phyloP scores from a whole-genome alignment of 2,329 filamentous ascomycete genomes.

The Sporothrix variecibatus region DNA sequence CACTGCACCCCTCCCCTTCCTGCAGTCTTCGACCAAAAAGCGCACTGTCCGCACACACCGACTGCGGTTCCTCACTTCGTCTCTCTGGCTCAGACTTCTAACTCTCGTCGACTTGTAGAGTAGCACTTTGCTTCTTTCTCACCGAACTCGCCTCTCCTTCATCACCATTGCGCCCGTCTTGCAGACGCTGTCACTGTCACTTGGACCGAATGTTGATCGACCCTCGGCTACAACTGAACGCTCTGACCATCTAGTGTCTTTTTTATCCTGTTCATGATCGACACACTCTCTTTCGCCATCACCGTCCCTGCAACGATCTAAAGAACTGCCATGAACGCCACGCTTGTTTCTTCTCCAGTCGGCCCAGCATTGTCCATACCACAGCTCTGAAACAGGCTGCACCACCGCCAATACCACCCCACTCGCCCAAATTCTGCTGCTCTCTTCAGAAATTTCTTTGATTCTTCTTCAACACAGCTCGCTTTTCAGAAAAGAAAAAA shows the following conservation, averaged over 20 bases:
- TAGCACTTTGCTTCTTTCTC: not conserved
- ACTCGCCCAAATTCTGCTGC: not conserved
- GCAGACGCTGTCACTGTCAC: not conserved
- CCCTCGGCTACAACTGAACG: not conserved
- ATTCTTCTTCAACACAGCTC: not conserved
- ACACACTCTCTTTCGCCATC: slow-evolving; percentile 5
- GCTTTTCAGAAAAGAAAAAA: not conserved
- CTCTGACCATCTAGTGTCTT: slow-evolving; percentile 15
- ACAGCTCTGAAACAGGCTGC: slow-evolving; percentile 40
- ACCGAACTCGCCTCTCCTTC: not conserved
- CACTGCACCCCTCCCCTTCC: not conserved
- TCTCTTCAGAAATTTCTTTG: not conserved
- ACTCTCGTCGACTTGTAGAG: not conserved
- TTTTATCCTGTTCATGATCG: slow-evolving; percentile 14
- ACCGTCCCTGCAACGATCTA: not conserved
- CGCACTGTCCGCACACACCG: not conserved
- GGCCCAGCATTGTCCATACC: slow-evolving; percentile 40
- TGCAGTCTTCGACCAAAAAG: not conserved
- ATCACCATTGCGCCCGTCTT: not conserved
- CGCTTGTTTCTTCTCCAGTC: slow-evolving; percentile 13
- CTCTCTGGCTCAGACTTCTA: not conserved
- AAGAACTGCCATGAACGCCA: slow-evolving; percentile 17
- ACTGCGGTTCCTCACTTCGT: not conserved
- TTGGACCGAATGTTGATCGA: not conserved
- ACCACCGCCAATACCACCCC: slow-evolving; percentile 13